These are phyloP conservation scores for Nannochloropsis oceanica DNA, from an alignment of 108 stramenopile genomes.

Conservation along the genomic window DNA sequence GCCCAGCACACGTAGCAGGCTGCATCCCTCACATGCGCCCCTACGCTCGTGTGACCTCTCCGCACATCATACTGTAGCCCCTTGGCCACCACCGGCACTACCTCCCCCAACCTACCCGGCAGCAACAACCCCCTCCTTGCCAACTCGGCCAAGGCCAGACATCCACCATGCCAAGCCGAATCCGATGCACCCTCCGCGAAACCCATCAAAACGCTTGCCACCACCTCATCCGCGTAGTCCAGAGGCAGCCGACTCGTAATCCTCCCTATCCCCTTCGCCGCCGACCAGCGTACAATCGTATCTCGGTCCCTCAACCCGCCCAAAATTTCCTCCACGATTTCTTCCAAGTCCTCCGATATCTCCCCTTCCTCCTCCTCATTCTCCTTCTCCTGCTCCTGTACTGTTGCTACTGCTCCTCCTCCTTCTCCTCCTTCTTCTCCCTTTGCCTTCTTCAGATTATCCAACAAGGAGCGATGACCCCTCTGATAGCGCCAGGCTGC, in stretches of 20 bases:
- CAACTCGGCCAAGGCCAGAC: constrained; percentile 83
- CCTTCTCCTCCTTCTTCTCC: not conserved
- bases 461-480: constrained; percentile 58
- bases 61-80: constrained; percentile 62
- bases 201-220: constrained; percentile 64
- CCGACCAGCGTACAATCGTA: constrained; percentile 95
- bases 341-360: constrained; percentile 84
- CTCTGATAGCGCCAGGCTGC: constrained; percentile 81
- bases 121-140: constrained; percentile 86
- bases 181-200: constrained; percentile 56
- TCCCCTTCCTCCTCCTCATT: constrained; percentile 37
- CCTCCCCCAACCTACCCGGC: constrained; percentile 56
- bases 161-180: constrained; percentile 84
- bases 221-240: constrained; percentile 80
- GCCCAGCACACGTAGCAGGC: constrained; percentile 98
- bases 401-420: not conserved
- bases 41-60: constrained; percentile 65
- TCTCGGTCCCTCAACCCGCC: constrained; percentile 54
- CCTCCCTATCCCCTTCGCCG: constrained; percentile 92
- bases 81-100: constrained; percentile 62
- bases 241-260: constrained; percentile 76
- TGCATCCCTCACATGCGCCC: constrained; percentile 91
- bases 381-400: not conserved
- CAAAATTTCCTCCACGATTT: constrained; percentile 77
- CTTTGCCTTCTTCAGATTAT: constrained; percentile 38